phyloP scores from a whole-genome alignment of 2,329 filamentous ascomycete genomes.

The Emergomyces orientalis region DNA sequence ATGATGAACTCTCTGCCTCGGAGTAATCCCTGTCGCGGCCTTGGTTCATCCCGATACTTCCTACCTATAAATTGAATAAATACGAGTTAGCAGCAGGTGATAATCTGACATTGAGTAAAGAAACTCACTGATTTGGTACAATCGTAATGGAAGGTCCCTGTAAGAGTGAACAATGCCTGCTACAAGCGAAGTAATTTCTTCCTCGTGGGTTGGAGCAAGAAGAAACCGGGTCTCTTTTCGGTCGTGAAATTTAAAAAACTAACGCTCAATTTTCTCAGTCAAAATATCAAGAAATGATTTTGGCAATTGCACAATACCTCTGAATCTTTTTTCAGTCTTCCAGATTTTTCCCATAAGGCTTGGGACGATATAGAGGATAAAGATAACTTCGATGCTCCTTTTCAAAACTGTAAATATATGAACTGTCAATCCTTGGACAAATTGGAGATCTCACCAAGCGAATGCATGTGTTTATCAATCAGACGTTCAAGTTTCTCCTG shows the following conservation, averaged over 20 bases:
- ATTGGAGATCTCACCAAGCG: slow-evolving; percentile 45
- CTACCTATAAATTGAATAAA: slow-evolving; percentile 46
- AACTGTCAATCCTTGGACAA: slow-evolving; percentile 6
- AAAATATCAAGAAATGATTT: neutral
- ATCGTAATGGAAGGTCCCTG: slow-evolving; percentile 70
- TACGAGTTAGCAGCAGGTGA: slow-evolving; percentile 3
- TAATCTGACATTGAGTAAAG: neutral
- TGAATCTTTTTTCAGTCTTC: slow-evolving; percentile 66
- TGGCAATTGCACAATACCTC: slow-evolving; percentile 47
- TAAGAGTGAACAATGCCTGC: slow-evolving; percentile 66
- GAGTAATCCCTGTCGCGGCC: slow-evolving; percentile 79
- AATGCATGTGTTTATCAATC: slow-evolving; percentile 82
- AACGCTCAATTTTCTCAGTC: slow-evolving; percentile 3
- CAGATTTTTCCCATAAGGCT: slow-evolving; percentile 71
- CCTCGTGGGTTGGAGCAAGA: slow-evolving; percentile 87
- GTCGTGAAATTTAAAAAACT: slow-evolving; percentile 75
- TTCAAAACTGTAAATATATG: slow-evolving; percentile 16
- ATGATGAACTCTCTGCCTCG: slow-evolving; percentile 88
- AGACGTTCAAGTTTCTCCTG: slow-evolving; percentile 79
- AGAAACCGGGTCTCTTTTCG: slow-evolving; percentile 66
- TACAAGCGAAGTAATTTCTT: slow-evolving; percentile 84
- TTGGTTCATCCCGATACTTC: slow-evolving; percentile 88
- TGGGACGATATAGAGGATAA: slow-evolving; percentile 81
- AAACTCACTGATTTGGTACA: slow-evolving; percentile 76
- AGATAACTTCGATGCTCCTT: slow-evolving; percentile 69